Percentiles rank a stretch among this genome's conserved stretches.
These are phyloP conservation scores for Coelastrella sp. DNA, from an alignment of 139 green algal genomes.

Conservation along the genomic window DNA sequence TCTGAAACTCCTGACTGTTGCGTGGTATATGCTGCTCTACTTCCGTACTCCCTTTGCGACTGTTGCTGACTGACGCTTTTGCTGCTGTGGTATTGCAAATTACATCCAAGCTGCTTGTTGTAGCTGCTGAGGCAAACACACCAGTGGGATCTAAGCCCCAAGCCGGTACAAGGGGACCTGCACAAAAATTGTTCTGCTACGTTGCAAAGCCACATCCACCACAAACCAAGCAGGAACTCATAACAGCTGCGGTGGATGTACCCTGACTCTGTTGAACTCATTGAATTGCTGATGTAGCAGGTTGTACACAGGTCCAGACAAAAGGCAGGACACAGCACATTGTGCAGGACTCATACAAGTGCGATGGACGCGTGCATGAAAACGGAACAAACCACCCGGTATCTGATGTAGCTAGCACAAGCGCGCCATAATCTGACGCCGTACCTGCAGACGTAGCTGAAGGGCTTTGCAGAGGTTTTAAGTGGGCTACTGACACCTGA, in stretches of 20 bases:
- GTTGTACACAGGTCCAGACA: too few relatives aligned
- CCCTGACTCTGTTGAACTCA: too few relatives aligned
- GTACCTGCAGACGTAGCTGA: neutral
- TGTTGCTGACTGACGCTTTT: neutral
- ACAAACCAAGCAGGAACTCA: too few relatives aligned
- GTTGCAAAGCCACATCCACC: too few relatives aligned
- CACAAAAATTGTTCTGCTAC: neutral
- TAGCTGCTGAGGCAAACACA: neutral
- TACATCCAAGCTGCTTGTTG: neutral
- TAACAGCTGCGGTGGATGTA: too few relatives aligned
- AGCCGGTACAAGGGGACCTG: conserved; percentile 1
- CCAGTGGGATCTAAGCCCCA: conserved; percentile 16
- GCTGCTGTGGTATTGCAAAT: neutral
- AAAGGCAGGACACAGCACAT: too few relatives aligned
- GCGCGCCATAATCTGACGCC: neutral
- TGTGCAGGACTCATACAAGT: too few relatives aligned
- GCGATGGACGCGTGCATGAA: too few relatives aligned
- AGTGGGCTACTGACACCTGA: conserved; percentile 41
- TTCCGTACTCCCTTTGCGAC: neutral
- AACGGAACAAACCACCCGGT: too few relatives aligned
- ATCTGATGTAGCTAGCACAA: neutral
- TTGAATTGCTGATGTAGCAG: too few relatives aligned
- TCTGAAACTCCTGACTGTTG: conserved; percentile 22
- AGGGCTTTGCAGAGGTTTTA: conserved; percentile 32
- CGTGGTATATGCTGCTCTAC: neutral